Evolutionary conservation across 2,329 filamentous ascomycete genomes (phyloP).

Genomic region (Cladosporium sp.): DNA sequence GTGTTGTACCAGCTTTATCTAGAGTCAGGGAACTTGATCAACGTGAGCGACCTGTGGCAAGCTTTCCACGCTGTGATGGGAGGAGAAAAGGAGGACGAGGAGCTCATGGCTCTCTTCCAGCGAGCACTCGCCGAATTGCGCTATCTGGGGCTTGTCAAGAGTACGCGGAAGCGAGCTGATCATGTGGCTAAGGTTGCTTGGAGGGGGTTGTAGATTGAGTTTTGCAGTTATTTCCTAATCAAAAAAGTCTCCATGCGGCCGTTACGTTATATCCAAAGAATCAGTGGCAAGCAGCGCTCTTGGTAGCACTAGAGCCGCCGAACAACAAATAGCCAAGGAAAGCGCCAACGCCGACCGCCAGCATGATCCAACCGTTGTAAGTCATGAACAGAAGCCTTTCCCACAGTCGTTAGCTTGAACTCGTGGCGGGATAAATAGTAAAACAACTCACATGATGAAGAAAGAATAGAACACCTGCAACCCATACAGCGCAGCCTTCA

Average conservation of each 20-base stretch:
- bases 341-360: constrained; percentile 81
- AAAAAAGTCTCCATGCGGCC: no score
- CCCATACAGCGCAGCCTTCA: constrained; percentile 82
- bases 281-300: constrained; percentile 81
- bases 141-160: constrained; percentile 81
- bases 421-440: no score
- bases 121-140: constrained; percentile 78
- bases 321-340: constrained; percentile 86
- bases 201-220: constrained; percentile 61
- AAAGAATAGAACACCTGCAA: constrained; percentile 98
- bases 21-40: constrained; percentile 72
- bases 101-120: constrained; percentile 69
- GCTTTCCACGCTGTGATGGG: constrained; percentile 66
- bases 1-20: constrained; percentile 76
- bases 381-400: constrained; percentile 96
- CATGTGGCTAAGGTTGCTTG: constrained; percentile 80
- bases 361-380: constrained; percentile 99
- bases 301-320: constrained; percentile 66
- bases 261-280: not conserved
- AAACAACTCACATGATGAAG: constrained; percentile 86
- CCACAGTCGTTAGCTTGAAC: not conserved
- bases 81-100: constrained; percentile 37
- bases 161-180: constrained; percentile 85
- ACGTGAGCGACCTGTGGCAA: constrained; percentile 74
- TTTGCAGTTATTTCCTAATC: not conserved